These are phyloP conservation scores for Erythrobasidium hasegawianum DNA, from an alignment of 1,284 basidiomycete genomes.

Conservation along the genomic window DNA sequence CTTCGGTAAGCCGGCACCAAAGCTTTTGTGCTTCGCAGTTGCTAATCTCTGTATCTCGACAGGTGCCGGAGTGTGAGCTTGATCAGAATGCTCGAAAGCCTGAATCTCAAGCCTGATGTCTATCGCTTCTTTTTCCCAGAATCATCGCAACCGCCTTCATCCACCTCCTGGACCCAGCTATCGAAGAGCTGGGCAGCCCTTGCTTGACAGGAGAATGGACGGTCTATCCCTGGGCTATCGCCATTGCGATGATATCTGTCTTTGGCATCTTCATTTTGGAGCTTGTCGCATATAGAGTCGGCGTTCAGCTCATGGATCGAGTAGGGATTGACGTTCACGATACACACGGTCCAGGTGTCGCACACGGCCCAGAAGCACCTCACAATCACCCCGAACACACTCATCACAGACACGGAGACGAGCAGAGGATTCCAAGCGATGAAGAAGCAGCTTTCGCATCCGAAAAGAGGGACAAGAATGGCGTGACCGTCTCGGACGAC, in stretches of 20 bases:
- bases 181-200: conserved; percentile 64
- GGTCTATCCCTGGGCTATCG: conserved; percentile 56
- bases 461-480: conserved; percentile 11
- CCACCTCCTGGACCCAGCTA: conserved; percentile 62
- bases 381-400: conserved; percentile 16
- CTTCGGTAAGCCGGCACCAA: conserved; percentile 76
- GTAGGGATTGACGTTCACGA: conserved; percentile 40
- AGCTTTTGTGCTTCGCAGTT: too few relatives aligned
- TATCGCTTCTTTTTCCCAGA: conserved; percentile 34
- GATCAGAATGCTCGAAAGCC: background rate
- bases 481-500: conserved; percentile 6
- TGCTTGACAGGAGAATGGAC: conserved; percentile 72
- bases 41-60: too few relatives aligned
- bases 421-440: conserved; percentile 5
- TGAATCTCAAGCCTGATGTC: too few relatives aligned
- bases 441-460: background rate
- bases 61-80: conserved; percentile 54
- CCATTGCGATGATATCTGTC: conserved; percentile 65
- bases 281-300: conserved; percentile 58
- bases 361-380: conserved; percentile 32
- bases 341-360: conserved; percentile 37
- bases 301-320: conserved; percentile 41
- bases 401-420: conserved; percentile 17
- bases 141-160: conserved; percentile 69
- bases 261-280: conserved; percentile 81